These are phyloP conservation scores for Coprinopsis marcescibilis DNA, from an alignment of 768 basidiomycete species.

Conservation along the genomic window DNA sequence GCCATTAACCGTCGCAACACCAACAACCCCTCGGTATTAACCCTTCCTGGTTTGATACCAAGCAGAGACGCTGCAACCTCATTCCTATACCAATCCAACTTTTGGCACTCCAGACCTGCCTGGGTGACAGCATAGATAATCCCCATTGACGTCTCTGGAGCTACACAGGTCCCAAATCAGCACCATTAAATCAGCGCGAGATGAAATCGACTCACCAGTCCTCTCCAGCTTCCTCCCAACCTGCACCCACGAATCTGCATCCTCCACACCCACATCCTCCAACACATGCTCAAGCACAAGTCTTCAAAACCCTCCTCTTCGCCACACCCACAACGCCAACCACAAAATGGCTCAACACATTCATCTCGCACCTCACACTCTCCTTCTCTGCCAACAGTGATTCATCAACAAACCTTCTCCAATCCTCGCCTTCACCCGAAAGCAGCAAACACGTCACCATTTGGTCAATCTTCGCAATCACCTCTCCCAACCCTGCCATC, in stretches of 20 bases:
- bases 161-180: slow-evolving; percentile 31
- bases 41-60: slow-evolving; percentile 55
- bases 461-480: slow-evolving; percentile 44
- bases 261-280: slow-evolving; percentile 50
- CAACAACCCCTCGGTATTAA: slow-evolving; percentile 65
- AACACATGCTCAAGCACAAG: slow-evolving; percentile 55
- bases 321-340: slow-evolving; percentile 6
- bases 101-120: slow-evolving; percentile 61
- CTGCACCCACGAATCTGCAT: slow-evolving; percentile 74
- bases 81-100: slow-evolving; percentile 78
- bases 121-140: slow-evolving; percentile 57
- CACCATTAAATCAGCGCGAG: neutral
- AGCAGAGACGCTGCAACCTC: slow-evolving; percentile 81
- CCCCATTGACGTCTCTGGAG: slow-evolving; percentile 62
- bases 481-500: slow-evolving; percentile 28
- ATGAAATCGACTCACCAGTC: slow-evolving; percentile 39
- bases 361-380: slow-evolving; percentile 7
- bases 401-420: slow-evolving; percentile 42
- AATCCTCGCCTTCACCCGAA: slow-evolving; percentile 36
- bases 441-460: slow-evolving; percentile 61
- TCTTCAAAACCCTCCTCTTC: slow-evolving; percentile 41
- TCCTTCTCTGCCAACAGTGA: slow-evolving; percentile 20
- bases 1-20: slow-evolving; percentile 65
- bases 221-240: slow-evolving; percentile 62
- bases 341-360: slow-evolving; percentile 4